These are phyloP conservation scores for Kockiozyma suomiensis DNA, from an alignment of 805 yeast species.

Conservation along the genomic window DNA sequence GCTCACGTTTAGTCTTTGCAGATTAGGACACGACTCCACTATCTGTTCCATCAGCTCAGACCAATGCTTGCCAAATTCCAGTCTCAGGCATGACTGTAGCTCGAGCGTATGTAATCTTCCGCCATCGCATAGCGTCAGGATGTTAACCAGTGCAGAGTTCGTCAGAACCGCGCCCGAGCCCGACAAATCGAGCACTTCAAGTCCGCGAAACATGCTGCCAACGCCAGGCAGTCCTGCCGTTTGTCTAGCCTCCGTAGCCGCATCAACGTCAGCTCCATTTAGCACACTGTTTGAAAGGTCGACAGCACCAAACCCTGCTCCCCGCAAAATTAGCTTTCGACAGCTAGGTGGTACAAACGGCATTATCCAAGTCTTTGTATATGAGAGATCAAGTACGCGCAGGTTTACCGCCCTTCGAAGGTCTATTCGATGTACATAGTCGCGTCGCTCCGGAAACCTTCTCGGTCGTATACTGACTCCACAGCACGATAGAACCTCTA, in stretches of 20 bases:
- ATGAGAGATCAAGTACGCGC: constrained; percentile 12
- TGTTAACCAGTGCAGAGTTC: constrained; percentile 11
- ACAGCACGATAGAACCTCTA: constrained; percentile 12
- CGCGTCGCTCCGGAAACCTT: constrained; percentile 18
- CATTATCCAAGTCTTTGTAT: constrained; percentile 25
- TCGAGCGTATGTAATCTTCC: constrained; percentile 4
- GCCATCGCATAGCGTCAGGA: constrained; percentile 11
- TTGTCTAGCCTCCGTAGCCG: neutral
- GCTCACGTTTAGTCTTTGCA: constrained; percentile 18
- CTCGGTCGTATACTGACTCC: constrained; percentile 26
- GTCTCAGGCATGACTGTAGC: constrained; percentile 14
- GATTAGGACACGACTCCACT: constrained; percentile 14
- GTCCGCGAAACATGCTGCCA: constrained; percentile 17
- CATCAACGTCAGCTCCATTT: constrained; percentile 13
- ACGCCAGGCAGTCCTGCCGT: constrained; percentile 9
- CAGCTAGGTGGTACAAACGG: constrained; percentile 21
- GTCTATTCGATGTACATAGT: constrained; percentile 21
- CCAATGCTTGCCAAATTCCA: constrained; percentile 23
- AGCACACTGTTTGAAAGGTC: constrained; percentile 20
- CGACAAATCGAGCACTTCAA: constrained; percentile 21
- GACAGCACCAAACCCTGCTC: constrained; percentile 25
- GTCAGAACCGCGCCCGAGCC: constrained; percentile 22
- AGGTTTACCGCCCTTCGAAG: constrained; percentile 12
- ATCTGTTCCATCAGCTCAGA: constrained; percentile 25
- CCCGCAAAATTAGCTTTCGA: constrained; percentile 19